phyloP scores from a whole-genome alignment of 768 basidiomycete species.

The Imleria badia region DNA sequence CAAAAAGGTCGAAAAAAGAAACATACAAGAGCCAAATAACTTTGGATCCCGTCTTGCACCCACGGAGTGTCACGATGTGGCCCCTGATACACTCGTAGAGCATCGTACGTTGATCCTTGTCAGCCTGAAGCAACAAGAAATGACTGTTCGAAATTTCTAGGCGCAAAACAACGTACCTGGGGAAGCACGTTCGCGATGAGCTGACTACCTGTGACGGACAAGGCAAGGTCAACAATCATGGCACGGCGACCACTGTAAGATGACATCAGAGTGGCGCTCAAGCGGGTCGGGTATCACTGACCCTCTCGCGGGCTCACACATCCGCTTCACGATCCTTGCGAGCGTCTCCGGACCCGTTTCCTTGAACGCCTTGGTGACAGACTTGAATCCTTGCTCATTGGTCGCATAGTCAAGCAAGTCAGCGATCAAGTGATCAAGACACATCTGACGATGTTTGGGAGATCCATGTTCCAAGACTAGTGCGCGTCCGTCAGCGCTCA shows the following conservation, averaged over 20 bases:
- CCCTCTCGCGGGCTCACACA: constrained; percentile 88
- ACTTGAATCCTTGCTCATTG: constrained; percentile 86
- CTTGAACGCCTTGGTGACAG: constrained; percentile 82
- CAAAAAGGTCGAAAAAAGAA: background rate
- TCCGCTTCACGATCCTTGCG: constrained; percentile 70
- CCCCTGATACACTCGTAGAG: constrained; percentile 85
- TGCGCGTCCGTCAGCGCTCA: constrained; percentile 1
- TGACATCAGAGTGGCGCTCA: constrained; percentile 13
- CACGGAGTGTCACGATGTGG: constrained; percentile 86
- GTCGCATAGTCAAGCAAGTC: constrained; percentile 80
- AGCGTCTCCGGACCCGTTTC: constrained; percentile 78
- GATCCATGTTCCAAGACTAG: constrained; percentile 85
- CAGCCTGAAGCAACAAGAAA: constrained; percentile 49
- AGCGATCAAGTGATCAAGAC: constrained; percentile 72
- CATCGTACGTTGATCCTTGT: constrained; percentile 80
- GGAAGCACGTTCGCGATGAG: constrained; percentile 81
- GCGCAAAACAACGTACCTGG: constrained; percentile 44
- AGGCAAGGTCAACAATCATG: constrained; percentile 82
- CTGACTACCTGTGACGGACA: constrained; percentile 84
- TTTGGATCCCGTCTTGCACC: constrained; percentile 88
- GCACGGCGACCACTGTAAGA: constrained; percentile 63
- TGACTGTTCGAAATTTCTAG: constrained; percentile 4
- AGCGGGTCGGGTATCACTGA: constrained; percentile 25
- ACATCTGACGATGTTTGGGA: constrained; percentile 67
- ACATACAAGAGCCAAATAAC: constrained; percentile 85